These are phyloP conservation scores for Trametes polyzona DNA, from an alignment of 1,284 basidiomycete species.

Conservation along the genomic window DNA sequence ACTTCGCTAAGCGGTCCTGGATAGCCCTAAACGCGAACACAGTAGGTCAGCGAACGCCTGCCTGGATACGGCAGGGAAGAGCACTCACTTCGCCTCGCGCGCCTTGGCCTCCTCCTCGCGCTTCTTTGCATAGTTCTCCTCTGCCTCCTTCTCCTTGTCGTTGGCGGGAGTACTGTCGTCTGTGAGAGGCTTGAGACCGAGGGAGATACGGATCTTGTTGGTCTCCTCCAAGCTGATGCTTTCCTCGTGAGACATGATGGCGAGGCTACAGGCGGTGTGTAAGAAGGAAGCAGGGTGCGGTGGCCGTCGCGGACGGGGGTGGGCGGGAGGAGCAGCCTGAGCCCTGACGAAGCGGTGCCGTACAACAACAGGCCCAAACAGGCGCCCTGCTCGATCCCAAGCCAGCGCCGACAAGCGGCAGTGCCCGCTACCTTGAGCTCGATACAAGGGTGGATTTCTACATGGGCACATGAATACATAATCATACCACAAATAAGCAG, in stretches of 20 bases:
- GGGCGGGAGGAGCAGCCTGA: neutral
- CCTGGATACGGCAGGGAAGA: constrained; percentile 7
- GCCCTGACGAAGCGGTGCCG: neutral
- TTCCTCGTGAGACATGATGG: constrained; percentile 76
- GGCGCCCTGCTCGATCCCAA: constrained; percentile 4
- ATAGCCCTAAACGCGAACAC: constrained; percentile 57
- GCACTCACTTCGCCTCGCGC: constrained; percentile 73
- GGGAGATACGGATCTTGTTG: constrained; percentile 93
- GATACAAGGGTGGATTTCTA: too few relatives aligned
- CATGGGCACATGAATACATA: too few relatives aligned
- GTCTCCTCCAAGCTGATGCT: constrained; percentile 96
- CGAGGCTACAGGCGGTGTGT: neutral
- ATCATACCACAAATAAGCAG: too few relatives aligned
- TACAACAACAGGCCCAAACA: constrained; percentile 22
- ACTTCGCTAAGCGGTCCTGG: constrained; percentile 87
- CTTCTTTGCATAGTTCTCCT: constrained; percentile 80
- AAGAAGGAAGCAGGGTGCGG: neutral
- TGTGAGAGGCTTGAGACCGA: constrained; percentile 93
- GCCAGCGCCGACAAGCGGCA: constrained; percentile 2
- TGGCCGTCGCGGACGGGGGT: constrained; percentile 3
- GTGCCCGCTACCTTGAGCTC: too few relatives aligned
- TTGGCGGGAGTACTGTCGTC: constrained; percentile 71
- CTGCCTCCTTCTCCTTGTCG: constrained; percentile 80
- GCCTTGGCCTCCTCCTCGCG: constrained; percentile 74
- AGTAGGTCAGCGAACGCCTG: constrained; percentile 12